These are phyloP conservation scores for Colletotrichum euphorbiae DNA, from an alignment of 2,329 filamentous ascomycete species.

Conservation along the genomic window DNA sequence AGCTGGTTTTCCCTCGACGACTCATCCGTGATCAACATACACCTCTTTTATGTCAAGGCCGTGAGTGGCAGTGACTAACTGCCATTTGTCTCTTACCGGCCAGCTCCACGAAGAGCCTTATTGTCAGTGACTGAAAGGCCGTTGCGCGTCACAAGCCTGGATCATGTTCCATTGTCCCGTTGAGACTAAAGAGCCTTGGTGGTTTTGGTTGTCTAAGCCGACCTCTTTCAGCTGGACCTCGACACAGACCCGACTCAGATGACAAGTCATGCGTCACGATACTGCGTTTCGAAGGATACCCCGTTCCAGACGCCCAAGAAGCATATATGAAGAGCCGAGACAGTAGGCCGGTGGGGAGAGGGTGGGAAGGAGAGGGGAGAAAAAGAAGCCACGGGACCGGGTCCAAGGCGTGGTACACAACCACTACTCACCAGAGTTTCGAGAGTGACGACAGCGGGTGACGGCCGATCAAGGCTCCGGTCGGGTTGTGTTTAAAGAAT, in stretches of 20 bases:
- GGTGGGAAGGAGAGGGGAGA: background rate
- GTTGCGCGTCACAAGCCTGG: slow-evolving; percentile 33
- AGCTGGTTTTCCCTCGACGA: background rate
- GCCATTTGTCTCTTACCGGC: slow-evolving; percentile 15
- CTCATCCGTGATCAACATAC: slow-evolving; percentile 9
- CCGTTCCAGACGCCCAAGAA: slow-evolving; percentile 14
- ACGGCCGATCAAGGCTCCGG: slow-evolving; percentile 32
- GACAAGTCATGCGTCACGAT: slow-evolving; percentile 33
- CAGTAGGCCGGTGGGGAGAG: slow-evolving; percentile 33
- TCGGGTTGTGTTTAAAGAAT: slow-evolving; percentile 21
- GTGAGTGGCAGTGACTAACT: slow-evolving; percentile 36
- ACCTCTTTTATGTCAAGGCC: slow-evolving; percentile 13
- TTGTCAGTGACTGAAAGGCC: slow-evolving; percentile 31
- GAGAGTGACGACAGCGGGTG: slow-evolving; percentile 39
- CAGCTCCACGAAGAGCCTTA: slow-evolving; percentile 23
- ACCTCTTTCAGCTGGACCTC: slow-evolving; percentile 22
- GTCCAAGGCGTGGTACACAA: slow-evolving; percentile 7
- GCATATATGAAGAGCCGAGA: slow-evolving; percentile 38
- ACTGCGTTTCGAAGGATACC: slow-evolving; percentile 3
- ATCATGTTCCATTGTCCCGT: slow-evolving; percentile 35
- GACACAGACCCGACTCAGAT: slow-evolving; percentile 27
- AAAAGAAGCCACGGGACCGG: slow-evolving; percentile 31
- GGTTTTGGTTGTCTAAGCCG: slow-evolving; percentile 22
- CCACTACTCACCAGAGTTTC: slow-evolving; percentile 27
- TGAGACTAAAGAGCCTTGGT: slow-evolving; percentile 12